Conservation (phyloP, 78 protist species). For the Salpingoeca rosetta region DNA sequence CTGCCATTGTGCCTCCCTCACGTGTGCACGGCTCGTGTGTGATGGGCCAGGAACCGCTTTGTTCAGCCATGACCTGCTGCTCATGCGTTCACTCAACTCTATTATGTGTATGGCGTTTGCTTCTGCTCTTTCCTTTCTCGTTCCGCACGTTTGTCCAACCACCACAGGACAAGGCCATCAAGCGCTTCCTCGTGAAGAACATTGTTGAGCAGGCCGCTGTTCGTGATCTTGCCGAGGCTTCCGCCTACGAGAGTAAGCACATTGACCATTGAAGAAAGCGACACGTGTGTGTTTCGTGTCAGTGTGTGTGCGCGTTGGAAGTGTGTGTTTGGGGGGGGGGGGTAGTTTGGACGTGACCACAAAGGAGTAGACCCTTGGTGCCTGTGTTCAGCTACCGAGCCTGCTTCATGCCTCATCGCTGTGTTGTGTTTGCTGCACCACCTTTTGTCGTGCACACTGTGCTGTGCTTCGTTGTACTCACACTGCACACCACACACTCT, state of each 20-base stretch:
- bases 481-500: no score
- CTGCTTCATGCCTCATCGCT: no score
- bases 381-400: no score
- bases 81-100: no score
- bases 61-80: no score
- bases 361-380: no score
- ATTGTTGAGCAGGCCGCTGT: conserved; percentile 89
- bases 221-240: conserved; percentile 81
- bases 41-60: no score
- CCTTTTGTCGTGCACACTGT: neutral
- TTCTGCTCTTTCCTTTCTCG: no score
- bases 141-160: neutral
- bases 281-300: neutral
- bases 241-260: conserved; percentile 68
- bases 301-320: neutral
- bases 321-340: neutral
- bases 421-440: neutral
- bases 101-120: no score
- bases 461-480: neutral
- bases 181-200: conserved; percentile 89
- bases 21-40: no score
- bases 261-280: no score
- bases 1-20: no score
- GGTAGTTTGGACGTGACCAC: neutral
- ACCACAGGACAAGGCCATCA: conserved; percentile 83